Evolutionary conservation across 768 basidiomycete species (phyloP).

Genomic region (Calocybe indica): DNA sequence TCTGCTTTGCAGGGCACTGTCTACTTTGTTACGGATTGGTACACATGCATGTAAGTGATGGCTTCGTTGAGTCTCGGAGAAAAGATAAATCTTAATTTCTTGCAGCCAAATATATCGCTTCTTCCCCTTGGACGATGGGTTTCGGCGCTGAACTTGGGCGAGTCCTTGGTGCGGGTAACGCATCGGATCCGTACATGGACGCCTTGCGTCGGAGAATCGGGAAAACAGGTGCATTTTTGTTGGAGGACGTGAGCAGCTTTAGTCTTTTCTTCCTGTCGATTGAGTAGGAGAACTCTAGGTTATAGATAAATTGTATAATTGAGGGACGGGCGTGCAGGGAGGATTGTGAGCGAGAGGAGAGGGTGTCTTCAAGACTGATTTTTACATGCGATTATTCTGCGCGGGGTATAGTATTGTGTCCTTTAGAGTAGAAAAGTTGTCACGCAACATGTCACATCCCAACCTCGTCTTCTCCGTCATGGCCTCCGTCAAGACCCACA

Average conservation of each 20-base stretch:
- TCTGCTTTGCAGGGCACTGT: constrained; percentile 44
- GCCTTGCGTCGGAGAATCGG: constrained; percentile 26
- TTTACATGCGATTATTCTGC: too few relatives aligned
- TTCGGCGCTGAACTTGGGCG: constrained; percentile 33
- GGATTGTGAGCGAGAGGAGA: too few relatives aligned
- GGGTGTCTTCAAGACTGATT: too few relatives aligned
- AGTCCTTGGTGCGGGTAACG: constrained; percentile 13
- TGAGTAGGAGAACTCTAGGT: too few relatives aligned
- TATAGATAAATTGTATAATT: too few relatives aligned
- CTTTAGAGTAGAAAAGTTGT: too few relatives aligned
- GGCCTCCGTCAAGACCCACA: constrained; percentile 27
- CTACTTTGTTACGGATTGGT: constrained; percentile 25
- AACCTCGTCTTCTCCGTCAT: constrained; percentile 6
- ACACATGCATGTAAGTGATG: constrained; percentile 18
- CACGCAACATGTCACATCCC: too few relatives aligned
- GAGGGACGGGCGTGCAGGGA: too few relatives aligned
- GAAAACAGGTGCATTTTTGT: neutral
- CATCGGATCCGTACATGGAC: constrained; percentile 15
- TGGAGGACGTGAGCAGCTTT: too few relatives aligned
- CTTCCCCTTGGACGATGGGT: constrained; percentile 47
- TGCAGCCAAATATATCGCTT: constrained; percentile 20
- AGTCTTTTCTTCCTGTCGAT: too few relatives aligned
- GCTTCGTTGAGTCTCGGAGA: neutral
- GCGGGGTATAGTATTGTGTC: too few relatives aligned
- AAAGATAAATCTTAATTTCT: neutral